Base-by-base conservation (phyloP, 2,329 filamentous ascomycete genomes). In the Cordyceps tenuipes region DNA sequence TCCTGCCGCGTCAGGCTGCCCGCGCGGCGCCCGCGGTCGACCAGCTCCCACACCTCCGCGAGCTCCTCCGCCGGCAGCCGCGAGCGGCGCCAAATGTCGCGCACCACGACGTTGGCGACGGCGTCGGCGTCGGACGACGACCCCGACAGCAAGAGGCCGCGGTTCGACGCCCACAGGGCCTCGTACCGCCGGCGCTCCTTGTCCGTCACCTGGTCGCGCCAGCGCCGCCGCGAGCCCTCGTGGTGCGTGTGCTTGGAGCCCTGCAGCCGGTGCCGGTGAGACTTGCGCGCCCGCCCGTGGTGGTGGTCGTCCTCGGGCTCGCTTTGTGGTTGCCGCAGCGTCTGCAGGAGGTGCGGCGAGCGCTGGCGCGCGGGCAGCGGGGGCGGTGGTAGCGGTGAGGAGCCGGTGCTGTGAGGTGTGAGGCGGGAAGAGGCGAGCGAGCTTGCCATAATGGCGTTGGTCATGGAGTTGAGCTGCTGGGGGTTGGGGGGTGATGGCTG, bases 91-190 rank as follows among this genome's bases (percentile, higher is more conserved):
- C 88, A 94, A n/a, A 94, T 82, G 64, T 94, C 89, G 21, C 85
- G 77, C 2, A 85, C 87, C 7, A 91, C 82, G 0, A 91, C 73
- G 66, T 86, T 88, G 39, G 80, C 78, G 3, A 93, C 86, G 50
- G 81, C 77, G 15, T 83, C 86, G 50, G 81, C 77, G 15, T 83
- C 79, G 1, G 73, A 72, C 4, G 73, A 72, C 4, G 70, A 64
- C 8, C 73, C 70, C 26, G 64, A 23, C 2, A 81, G 69, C 9
- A 83, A 72, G 0, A 84, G 61, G 0, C 89, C 89, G 53, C 85
- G 83, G 67, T 94, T 94, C 47, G 88, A 90, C 1, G 90, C 90
- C 89, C 89, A 94, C 1, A 94, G 82, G 2, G 88, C 90, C 71
- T 93, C 90, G 71, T 94, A 94, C 1, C 90, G 81, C 68, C 88